Conservation (phyloP, 345 rosid species). For the Geranium brycei region DNA sequence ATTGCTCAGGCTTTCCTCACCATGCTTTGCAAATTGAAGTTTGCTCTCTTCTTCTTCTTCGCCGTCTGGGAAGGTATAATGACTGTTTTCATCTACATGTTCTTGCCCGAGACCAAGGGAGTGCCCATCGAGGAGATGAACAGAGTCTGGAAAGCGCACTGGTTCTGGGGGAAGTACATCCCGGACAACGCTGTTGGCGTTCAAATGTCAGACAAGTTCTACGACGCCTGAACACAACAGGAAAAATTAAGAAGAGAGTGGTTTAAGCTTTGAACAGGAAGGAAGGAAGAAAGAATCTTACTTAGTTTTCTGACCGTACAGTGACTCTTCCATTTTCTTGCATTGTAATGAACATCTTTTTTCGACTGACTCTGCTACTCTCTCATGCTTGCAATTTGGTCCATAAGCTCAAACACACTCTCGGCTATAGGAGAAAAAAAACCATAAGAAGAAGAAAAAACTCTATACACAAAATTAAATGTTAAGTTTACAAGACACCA, state of each 20-base stretch:
- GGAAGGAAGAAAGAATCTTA: not conserved
- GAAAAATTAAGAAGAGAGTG: not conserved
- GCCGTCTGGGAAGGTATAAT: conserved; percentile 23
- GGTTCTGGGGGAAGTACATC: conserved; percentile 34
- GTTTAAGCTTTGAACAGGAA: not conserved
- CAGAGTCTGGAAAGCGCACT: conserved; percentile 32
- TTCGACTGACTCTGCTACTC: not conserved
- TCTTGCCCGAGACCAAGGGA: conserved; percentile 37
- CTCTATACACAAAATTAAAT: not conserved
- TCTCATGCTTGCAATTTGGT: not conserved
- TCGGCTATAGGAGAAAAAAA: too few species aligned
- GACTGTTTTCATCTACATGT: conserved; percentile 29
- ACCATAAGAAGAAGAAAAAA: too few species aligned
- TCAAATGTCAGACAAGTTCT: not conserved
- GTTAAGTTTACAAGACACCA: not conserved
- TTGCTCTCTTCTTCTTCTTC: conserved; percentile 45
- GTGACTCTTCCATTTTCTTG: not conserved
- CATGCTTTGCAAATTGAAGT: conserved; percentile 44
- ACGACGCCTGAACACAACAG: not conserved
- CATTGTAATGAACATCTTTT: not conserved
- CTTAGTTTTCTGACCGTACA: not conserved
- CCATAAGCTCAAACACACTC: not conserved
- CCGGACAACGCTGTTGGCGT: conserved; percentile 19
- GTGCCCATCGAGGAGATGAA: conserved; percentile 42
- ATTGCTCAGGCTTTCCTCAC: conserved; percentile 39